Evolutionary conservation across 2,329 filamentous ascomycete species (phyloP).

Genomic region (Penicillium sp.): DNA sequence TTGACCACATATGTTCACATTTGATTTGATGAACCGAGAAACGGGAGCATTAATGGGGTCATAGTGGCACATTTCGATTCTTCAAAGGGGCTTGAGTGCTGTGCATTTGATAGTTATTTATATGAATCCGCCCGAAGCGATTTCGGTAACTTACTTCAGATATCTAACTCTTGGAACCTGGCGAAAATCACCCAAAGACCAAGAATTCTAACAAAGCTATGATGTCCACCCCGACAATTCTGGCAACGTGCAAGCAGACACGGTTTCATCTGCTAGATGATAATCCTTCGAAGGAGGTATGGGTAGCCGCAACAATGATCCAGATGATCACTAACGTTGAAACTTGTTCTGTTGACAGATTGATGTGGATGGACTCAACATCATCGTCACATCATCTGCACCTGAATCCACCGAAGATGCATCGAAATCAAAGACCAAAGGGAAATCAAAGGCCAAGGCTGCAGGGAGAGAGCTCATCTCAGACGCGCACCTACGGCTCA

Average conservation of each 20-base stretch:
- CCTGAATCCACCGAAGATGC: slow-evolving; percentile 19
- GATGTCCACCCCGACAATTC: slow-evolving; percentile 37
- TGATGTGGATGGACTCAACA: slow-evolving; percentile 70
- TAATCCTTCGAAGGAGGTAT: slow-evolving; percentile 55
- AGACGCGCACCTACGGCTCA: slow-evolving; percentile 68
- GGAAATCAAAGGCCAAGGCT: slow-evolving; percentile 53
- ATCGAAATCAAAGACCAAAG: slow-evolving; percentile 31
- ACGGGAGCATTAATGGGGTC: neutral
- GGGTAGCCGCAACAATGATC: neutral
- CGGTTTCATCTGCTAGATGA: slow-evolving; percentile 61
- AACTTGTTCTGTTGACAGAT: slow-evolving; percentile 46
- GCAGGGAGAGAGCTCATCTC: slow-evolving; percentile 62
- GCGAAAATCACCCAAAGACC: neutral
- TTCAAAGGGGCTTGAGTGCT: neutral
- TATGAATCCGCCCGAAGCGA: neutral
- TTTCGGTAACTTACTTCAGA: neutral
- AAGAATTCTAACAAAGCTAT: neutral
- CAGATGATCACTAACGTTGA: neutral
- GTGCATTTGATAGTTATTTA: neutral
- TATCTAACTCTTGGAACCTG: neutral
- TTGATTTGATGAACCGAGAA: neutral
- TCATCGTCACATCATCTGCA: slow-evolving; percentile 56
- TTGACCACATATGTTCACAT: neutral
- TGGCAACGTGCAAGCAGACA: slow-evolving; percentile 66
- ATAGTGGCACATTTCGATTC: neutral